Evolutionary conservation across 768 basidiomycete genomes (phyloP).

Genomic region (Leccinum uliginosum): DNA sequence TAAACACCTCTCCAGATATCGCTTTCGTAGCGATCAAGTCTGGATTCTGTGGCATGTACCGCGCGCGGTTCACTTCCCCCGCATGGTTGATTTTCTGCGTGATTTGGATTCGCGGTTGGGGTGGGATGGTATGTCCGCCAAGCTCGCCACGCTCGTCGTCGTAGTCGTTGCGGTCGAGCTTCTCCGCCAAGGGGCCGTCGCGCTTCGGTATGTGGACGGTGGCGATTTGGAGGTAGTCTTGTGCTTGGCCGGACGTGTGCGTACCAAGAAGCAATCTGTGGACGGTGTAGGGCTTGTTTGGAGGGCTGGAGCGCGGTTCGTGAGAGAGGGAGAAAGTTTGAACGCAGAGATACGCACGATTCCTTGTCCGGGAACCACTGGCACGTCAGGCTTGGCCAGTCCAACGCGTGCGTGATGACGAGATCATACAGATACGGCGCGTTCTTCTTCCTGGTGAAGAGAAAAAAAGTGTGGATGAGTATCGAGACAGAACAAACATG

Average conservation of each 20-base stretch:
- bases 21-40: constrained; percentile 96
- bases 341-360: constrained; percentile 50
- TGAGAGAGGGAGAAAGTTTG: background rate
- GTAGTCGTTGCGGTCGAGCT: constrained; percentile 75
- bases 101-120: constrained; percentile 83
- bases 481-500: constrained; percentile 7
- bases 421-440: constrained; percentile 97
- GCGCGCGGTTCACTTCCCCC: constrained; percentile 93
- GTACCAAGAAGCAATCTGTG: constrained; percentile 96
- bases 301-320: constrained; percentile 50
- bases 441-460: constrained; percentile 78
- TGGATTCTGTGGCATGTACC: constrained; percentile 99
- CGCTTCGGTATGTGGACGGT: constrained; percentile 90
- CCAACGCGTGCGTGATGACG: constrained; percentile 94
- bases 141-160: constrained; percentile 93
- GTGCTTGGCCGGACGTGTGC: constrained; percentile 91
- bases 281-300: constrained; percentile 89
- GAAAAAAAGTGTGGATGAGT: background rate
- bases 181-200: constrained; percentile 63
- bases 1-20: constrained; percentile 80
- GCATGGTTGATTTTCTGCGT: constrained; percentile 93
- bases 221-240: constrained; percentile 95
- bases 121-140: constrained; percentile 83
- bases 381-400: constrained; percentile 97
- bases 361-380: constrained; percentile 99